Evolutionary conservation across 441 rosid genomes (phyloP).

Genomic region (Adansonia gregorii): DNA sequence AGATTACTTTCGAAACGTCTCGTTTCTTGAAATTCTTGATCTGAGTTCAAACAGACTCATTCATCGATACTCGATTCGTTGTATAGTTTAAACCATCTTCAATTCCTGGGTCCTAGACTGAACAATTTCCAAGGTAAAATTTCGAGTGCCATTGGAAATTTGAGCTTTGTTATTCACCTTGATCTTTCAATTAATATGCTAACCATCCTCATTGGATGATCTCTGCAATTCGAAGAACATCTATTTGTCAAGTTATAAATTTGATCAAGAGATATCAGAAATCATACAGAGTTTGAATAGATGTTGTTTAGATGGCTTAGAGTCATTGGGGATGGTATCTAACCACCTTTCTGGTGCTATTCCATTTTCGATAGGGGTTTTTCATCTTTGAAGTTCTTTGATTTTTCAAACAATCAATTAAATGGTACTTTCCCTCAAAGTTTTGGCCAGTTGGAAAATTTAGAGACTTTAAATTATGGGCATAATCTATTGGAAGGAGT

Average conservation of each 20-base stretch:
- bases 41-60: background rate
- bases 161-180: background rate
- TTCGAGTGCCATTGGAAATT: conserved; percentile 11
- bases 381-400: background rate
- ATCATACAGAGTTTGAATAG: background rate
- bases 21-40: conserved; percentile 9
- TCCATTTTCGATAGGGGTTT: background rate
- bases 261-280: background rate
- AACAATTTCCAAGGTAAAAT: background rate
- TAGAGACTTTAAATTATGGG: background rate
- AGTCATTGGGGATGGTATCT: background rate
- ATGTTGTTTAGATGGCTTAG: background rate
- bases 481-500: conserved; percentile 6
- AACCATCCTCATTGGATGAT: background rate
- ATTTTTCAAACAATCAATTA: conserved; percentile 3
- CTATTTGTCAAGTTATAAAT: background rate
- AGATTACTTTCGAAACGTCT: background rate
- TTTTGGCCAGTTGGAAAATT: background rate
- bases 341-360: conserved; percentile 6
- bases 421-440: background rate
- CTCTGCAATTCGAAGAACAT: background rate
- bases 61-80: background rate
- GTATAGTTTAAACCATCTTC: conserved; percentile 13
- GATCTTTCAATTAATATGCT: background rate
- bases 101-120: background rate